These are phyloP conservation scores for Hypsizygus marmoreus DNA, from an alignment of 768 basidiomycete genomes.

Conservation along the genomic window DNA sequence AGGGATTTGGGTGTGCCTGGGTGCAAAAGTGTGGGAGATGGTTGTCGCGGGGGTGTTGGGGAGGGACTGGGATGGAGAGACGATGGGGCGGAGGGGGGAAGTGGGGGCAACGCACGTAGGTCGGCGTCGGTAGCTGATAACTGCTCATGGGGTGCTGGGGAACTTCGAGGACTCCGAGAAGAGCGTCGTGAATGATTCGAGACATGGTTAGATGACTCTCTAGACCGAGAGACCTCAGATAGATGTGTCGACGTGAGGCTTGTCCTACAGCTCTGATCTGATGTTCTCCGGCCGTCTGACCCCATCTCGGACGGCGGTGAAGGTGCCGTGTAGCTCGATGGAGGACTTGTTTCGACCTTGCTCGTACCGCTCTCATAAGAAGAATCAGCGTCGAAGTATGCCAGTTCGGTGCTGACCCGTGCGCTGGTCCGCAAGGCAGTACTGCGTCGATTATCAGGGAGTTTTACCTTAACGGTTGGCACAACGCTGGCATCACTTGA, in stretches of 20 bases:
- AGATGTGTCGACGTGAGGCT: slow-evolving; percentile 34
- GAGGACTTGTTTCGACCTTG: slow-evolving; percentile 21
- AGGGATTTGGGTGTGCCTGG: slow-evolving; percentile 26
- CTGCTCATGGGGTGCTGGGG: slow-evolving; percentile 21
- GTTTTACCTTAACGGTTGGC: slow-evolving; percentile 35
- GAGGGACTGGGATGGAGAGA: slow-evolving; percentile 34
- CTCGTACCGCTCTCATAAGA: slow-evolving; percentile 6
- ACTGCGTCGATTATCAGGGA: slow-evolving; percentile 27
- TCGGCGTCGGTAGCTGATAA: slow-evolving; percentile 22
- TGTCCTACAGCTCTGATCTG: slow-evolving; percentile 30
- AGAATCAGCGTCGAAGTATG: slow-evolving; percentile 13
- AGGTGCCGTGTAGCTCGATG: slow-evolving; percentile 33
- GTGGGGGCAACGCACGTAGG: slow-evolving; percentile 33
- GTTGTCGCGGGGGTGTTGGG: slow-evolving; percentile 19
- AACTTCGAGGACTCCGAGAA: slow-evolving; percentile 31
- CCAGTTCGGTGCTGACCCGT: slow-evolving; percentile 20
- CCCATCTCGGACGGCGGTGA: slow-evolving; percentile 32
- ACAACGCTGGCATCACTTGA: slow-evolving; percentile 33
- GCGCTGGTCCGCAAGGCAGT: slow-evolving; percentile 26
- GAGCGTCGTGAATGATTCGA: slow-evolving; percentile 34
- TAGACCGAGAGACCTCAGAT: slow-evolving; percentile 25
- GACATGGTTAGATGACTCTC: slow-evolving; percentile 25
- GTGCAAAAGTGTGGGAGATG: slow-evolving; percentile 21
- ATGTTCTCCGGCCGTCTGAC: slow-evolving; percentile 33
- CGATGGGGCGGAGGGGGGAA: slow-evolving; percentile 27